Conservation (phyloP, 1,284 basidiomycete species). For the Naganishia liquefaciens region DNA sequence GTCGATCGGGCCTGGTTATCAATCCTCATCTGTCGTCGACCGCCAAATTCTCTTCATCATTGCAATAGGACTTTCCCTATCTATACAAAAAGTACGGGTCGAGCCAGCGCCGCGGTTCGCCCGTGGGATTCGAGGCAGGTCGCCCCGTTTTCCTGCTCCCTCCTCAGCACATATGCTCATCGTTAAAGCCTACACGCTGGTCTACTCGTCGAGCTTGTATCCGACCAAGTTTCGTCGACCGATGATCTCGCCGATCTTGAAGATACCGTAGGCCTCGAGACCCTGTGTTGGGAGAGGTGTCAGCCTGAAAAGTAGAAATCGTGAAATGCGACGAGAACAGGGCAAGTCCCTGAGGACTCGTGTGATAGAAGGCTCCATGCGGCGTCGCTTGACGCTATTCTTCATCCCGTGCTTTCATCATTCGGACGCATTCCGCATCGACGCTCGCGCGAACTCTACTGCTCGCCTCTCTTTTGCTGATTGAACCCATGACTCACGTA, state of each 20-base stretch:
- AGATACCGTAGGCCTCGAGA: conserved; percentile 60
- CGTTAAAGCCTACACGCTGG: too few relatives aligned
- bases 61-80: conserved; percentile 11
- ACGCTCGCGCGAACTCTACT: not conserved
- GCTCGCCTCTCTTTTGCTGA: not conserved
- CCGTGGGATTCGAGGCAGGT: not conserved
- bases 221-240: conserved; percentile 81
- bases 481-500: conserved; percentile 72
- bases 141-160: conserved; percentile 5
- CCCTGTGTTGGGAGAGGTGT: conserved; percentile 46
- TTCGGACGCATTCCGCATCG: not conserved
- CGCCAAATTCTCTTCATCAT: not conserved
- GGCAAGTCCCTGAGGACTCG: too few relatives aligned
- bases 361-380: too few relatives aligned
- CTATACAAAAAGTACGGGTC: conserved; percentile 15
- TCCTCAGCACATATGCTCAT: not conserved
- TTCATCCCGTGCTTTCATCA: not conserved
- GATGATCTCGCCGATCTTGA: conserved; percentile 85
- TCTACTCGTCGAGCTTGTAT: conserved; percentile 62
- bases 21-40: too few relatives aligned
- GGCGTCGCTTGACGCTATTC: not conserved
- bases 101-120: not conserved
- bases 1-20: too few relatives aligned
- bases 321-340: too few relatives aligned
- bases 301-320: not conserved